Evolutionary conservation across 169 alveolate genomes (phyloP).

Genomic region (Eimeria mitis): DNA sequence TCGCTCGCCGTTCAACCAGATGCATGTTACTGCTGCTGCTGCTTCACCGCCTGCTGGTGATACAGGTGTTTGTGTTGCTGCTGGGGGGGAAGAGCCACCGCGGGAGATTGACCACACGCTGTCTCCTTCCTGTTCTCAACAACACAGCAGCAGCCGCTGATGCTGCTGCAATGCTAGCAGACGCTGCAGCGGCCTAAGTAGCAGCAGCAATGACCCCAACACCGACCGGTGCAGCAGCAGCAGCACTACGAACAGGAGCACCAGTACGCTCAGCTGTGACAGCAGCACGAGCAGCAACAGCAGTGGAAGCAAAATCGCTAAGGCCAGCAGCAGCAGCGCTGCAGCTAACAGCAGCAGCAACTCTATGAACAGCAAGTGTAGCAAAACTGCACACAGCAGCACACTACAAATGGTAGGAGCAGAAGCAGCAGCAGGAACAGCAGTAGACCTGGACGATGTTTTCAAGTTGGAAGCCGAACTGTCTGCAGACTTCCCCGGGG

Average conservation of each 20-base stretch:
- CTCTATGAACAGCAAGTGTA: neutral
- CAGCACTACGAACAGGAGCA: neutral
- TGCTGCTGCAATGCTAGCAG: too few relatives aligned
- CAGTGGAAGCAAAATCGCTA: neutral
- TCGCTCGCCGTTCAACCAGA: constrained; percentile 27
- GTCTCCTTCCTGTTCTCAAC: constrained; percentile 13
- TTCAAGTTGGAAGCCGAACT: neutral
- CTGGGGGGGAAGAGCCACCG: neutral
- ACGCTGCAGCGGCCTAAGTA: constrained; percentile 9
- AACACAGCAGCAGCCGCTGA: constrained; percentile 24
- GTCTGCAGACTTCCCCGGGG: constrained; percentile 2
- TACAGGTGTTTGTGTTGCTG: constrained; percentile 10
- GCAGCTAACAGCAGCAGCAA: neutral
- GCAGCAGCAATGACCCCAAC: neutral
- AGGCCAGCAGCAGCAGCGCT: constrained; percentile 6
- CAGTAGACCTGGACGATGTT: neutral
- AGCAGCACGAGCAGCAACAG: constrained; percentile 25
- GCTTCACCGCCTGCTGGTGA: neutral
- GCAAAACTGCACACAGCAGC: constrained; percentile 1
- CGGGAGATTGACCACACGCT: constrained; percentile 6
- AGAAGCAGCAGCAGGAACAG: constrained; percentile 35
- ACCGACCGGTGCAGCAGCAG: constrained; percentile 15
- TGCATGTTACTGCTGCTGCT: constrained; percentile 22
- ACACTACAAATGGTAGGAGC: too few relatives aligned
- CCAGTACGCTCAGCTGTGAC: neutral